Conservation (phyloP, 164 flowering plant species). For the Cinnamomum micranthum region DNA sequence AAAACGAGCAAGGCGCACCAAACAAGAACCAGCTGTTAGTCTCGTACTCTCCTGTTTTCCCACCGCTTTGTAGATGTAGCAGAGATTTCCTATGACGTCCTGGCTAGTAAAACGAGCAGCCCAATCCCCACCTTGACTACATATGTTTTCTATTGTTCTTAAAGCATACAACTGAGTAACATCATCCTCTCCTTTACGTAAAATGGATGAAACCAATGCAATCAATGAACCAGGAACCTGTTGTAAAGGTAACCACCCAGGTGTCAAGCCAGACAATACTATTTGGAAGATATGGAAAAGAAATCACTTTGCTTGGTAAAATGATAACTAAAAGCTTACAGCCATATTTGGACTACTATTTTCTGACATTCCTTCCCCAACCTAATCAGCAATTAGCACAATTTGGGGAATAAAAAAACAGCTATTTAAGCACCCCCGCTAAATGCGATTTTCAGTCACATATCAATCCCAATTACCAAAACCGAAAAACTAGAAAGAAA, state of each 20-base stretch:
- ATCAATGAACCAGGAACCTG: constrained; percentile 84
- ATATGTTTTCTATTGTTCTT: constrained; percentile 90
- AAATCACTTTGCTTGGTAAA: background rate
- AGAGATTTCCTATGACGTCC: constrained; percentile 77
- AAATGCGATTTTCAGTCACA: no score
- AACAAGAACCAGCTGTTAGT: constrained; percentile 94
- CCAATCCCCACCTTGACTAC: constrained; percentile 94
- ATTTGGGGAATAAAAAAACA: background rate
- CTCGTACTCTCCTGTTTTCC: constrained; percentile 87
- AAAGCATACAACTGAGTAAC: constrained; percentile 89
- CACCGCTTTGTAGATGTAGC: constrained; percentile 73
- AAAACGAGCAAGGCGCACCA: constrained; percentile 82
- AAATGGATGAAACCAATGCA: constrained; percentile 70
- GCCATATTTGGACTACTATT: no score
- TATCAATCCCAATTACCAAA: background rate
- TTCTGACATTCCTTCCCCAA: background rate
- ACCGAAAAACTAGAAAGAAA: no score
- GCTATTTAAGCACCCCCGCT: background rate
- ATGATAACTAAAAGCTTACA: no score
- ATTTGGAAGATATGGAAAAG: background rate
- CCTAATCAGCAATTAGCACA: background rate
- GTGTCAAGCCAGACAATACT: background rate
- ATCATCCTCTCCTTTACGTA: constrained; percentile 96
- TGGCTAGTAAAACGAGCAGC: constrained; percentile 82
- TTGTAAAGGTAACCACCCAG: background rate